phyloP scores from a whole-genome alignment of 495 filamentous ascomycete species.

The Penicillium roqueforti region DNA sequence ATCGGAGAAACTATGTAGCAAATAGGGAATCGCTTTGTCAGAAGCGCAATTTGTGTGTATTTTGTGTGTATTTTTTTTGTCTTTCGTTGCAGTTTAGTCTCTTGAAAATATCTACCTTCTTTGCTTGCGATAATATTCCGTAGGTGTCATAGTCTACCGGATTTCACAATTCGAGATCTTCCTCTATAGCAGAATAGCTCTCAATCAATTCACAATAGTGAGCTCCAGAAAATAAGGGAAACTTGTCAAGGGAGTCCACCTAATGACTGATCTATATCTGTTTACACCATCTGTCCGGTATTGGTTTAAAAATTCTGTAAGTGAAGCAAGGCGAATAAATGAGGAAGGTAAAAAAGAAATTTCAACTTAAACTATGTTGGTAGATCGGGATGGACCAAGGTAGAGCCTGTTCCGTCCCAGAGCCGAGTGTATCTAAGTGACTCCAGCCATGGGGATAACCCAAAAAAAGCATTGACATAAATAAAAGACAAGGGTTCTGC shows the following conservation, averaged over 20 bases:
- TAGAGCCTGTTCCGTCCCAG: neutral
- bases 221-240: neutral
- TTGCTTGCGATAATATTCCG: neutral
- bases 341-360: too few relatives aligned
- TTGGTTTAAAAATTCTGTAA: neutral
- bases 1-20: neutral
- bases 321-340: neutral
- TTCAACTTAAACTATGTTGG: neutral
- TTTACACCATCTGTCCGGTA: neutral
- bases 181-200: neutral
- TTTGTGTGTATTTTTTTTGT: neutral
- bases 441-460: neutral
- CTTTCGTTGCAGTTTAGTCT: neutral
- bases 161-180: neutral
- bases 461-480: too few relatives aligned
- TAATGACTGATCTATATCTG: neutral
- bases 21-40: neutral
- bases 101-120: neutral
- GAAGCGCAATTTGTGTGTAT: neutral
- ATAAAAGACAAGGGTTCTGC: too few relatives aligned
- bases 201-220: neutral
- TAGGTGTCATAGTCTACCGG: neutral
- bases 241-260: neutral
- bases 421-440: neutral
- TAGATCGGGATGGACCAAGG: neutral